Percentiles rank a stretch among this genome's conserved stretches.
Conservation (phyloP, 495 filamentous ascomycete genomes). For the Aspergillus sclerotiicarbonarius region DNA sequence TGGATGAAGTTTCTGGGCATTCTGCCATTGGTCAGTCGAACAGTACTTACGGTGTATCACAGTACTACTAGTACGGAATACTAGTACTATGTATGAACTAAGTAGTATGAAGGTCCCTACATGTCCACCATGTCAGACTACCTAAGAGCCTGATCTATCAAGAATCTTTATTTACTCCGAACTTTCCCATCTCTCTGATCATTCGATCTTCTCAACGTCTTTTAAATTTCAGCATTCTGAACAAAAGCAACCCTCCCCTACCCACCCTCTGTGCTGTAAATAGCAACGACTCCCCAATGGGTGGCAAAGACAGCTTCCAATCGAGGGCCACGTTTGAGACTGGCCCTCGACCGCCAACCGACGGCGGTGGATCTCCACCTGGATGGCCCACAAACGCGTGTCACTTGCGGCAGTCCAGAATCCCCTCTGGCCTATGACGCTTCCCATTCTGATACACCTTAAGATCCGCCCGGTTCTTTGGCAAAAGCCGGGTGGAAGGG, state of each 20-base stretch:
- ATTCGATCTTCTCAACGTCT: not conserved
- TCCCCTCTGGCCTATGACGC: not conserved
- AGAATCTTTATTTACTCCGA: too few relatives aligned
- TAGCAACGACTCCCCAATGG: slow-evolving; percentile 5
- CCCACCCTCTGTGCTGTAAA: slow-evolving; percentile 11
- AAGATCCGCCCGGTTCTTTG: not conserved
- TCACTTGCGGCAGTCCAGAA: slow-evolving; percentile 15
- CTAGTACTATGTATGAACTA: too few relatives aligned
- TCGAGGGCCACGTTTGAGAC: slow-evolving; percentile 6
- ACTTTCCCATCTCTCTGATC: not conserved
- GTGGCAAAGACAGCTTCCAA: slow-evolving; percentile 5
- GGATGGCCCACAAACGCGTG: slow-evolving; percentile 27
- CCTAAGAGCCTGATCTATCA: too few relatives aligned
- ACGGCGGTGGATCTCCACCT: slow-evolving; percentile 14
- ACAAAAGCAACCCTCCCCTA: not conserved
- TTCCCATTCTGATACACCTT: not conserved
- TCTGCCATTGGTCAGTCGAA: too few relatives aligned
- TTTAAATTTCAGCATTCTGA: not conserved
- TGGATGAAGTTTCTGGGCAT: too few relatives aligned
- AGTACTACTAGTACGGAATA: too few relatives aligned
- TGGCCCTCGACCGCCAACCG: not conserved
- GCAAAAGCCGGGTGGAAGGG: not conserved
- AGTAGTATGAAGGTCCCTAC: too few relatives aligned
- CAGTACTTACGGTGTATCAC: too few relatives aligned
- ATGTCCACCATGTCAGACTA: too few relatives aligned